Conservation (phyloP, 441 rosid species). For the Populus hybrid region DNA sequence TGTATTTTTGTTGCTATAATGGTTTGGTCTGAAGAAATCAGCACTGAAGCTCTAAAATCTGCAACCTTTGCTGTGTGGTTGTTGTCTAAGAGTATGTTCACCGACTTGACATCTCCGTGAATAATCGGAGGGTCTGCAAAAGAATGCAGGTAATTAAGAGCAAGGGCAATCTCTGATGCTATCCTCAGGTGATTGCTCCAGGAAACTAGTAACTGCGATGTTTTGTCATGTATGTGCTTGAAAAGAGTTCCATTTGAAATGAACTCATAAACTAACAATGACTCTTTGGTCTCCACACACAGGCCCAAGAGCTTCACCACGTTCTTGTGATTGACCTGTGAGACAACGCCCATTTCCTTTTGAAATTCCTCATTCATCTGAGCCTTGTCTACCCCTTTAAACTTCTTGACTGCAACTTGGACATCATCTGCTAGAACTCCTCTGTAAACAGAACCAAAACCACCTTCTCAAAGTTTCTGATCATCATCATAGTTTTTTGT, state of each 20-base stretch:
- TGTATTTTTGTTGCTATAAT: slow-evolving; percentile 5
- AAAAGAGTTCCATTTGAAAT: slow-evolving; percentile 12
- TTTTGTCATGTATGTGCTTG: neutral
- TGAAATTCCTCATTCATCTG: neutral
- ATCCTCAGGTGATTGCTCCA: neutral
- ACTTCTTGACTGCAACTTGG: neutral
- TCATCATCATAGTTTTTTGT: neutral
- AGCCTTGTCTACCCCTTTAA: neutral
- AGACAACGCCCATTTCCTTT: too few relatives aligned
- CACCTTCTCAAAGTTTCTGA: neutral
- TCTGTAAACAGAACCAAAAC: neutral
- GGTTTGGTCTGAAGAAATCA: slow-evolving; percentile 19
- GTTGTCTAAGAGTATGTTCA: too few relatives aligned
- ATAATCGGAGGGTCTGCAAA: too few relatives aligned
- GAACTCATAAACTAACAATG: slow-evolving; percentile 14
- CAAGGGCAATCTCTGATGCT: neutral
- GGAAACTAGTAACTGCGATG: neutral
- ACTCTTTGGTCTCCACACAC: slow-evolving; percentile 14
- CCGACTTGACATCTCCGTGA: too few relatives aligned
- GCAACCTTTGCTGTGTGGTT: slow-evolving; percentile 4
- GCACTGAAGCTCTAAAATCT: slow-evolving; percentile 32
- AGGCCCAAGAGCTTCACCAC: neutral
- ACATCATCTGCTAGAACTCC: neutral
- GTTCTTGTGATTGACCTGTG: too few relatives aligned
- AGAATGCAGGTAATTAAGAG: neutral